A percentile compares a stretch with the other conserved stretches of the same genome.
Evolutionary conservation across 208 protist species (phyloP).

Genomic region (Paratrypanosoma confusum): DNA sequence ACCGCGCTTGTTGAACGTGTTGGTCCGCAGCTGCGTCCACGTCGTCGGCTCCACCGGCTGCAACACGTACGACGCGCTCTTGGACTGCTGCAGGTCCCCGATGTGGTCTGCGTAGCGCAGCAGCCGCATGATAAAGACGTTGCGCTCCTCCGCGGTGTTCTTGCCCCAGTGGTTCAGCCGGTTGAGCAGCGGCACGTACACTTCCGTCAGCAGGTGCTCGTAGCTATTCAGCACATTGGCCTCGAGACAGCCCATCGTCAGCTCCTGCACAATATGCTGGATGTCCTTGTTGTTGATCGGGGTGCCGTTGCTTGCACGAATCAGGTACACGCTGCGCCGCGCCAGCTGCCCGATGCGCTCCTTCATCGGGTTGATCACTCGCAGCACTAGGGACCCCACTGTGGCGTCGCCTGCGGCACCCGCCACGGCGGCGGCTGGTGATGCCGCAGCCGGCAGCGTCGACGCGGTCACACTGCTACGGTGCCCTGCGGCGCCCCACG

Average conservation of each 20-base stretch:
- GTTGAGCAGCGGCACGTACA: conserved; percentile 87
- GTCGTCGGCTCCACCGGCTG: conserved; percentile 47
- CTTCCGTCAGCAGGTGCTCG: conserved; percentile 83
- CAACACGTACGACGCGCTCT: conserved; percentile 51
- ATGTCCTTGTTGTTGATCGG: conserved; percentile 68
- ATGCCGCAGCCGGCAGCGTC: too few species aligned
- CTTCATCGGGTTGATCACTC: conserved; percentile 52
- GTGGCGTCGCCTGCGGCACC: too few species aligned
- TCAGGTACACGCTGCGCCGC: conserved; percentile 72
- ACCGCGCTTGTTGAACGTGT: conserved; percentile 63
- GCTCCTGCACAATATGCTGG: conserved; percentile 63
- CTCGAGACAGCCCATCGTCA: conserved; percentile 78
- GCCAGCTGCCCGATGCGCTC: conserved; percentile 45
- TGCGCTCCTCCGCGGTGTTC: conserved; percentile 72
- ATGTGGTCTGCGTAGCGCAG: conserved; percentile 85
- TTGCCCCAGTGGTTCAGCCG: conserved; percentile 74
- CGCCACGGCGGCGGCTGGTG: too few species aligned
- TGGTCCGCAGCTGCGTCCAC: conserved; percentile 70
- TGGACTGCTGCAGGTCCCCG: conserved; percentile 78
- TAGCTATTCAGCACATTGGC: conserved; percentile 73
- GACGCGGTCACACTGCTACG: too few species aligned
- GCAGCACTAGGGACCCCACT: too few species aligned
- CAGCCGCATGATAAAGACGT: conserved; percentile 75
- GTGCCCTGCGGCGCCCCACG: too few species aligned
- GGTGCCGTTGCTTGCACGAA: conserved; percentile 43